Base-by-base conservation (phyloP, 2,329 filamentous ascomycete genomes). In the Aspergillus tubingensis region DNA sequence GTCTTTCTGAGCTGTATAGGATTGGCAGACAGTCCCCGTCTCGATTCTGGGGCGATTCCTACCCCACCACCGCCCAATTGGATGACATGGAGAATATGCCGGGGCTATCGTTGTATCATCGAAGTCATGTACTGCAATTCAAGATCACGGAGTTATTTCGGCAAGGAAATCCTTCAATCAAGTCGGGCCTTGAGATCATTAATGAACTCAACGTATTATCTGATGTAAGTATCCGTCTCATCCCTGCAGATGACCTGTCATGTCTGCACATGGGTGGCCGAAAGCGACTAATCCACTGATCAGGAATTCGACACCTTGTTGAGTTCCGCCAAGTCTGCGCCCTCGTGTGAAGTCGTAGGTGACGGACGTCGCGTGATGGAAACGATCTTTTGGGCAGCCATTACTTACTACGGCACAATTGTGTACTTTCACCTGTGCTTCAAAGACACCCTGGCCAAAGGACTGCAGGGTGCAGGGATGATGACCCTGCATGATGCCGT, bases 51-150 rank as follows among this genome's bases (percentile, higher is more conserved):
- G 68, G 68, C 11, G 66, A 67, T 1, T 52, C 54, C 7, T 72
- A 71, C 32, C 67, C 68, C 2, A 54, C 67, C 15, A 61, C 68
- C 21, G 67, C 68, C 8, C 68, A 66, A 21, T 57, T 71, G 23
- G 70, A 72, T 52, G 69, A 72, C 36, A 43, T 70, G 54, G 69
- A 72, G 41, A 72, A 72, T 47, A 61, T 69, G 15, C 62, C 67
- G 0, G 63, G 62, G 5, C 57, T 69, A 41, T 65, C 62, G 11
- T 53, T 70, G 11, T 70, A 69, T 50, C 68, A 72, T 49, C 60
- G 57, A 30, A 67, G 66, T 51, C 70, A 72, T 57, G 66, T 72
- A 21, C 50, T 66, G 5, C 66, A 68, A 43, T 70, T 70, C 51
- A 64, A 65, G 36, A 71, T 69, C 30, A 69, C 69, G 1, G 68